Conservation (phyloP, 257 asterid genomes). For the Solanum etuberosum region DNA sequence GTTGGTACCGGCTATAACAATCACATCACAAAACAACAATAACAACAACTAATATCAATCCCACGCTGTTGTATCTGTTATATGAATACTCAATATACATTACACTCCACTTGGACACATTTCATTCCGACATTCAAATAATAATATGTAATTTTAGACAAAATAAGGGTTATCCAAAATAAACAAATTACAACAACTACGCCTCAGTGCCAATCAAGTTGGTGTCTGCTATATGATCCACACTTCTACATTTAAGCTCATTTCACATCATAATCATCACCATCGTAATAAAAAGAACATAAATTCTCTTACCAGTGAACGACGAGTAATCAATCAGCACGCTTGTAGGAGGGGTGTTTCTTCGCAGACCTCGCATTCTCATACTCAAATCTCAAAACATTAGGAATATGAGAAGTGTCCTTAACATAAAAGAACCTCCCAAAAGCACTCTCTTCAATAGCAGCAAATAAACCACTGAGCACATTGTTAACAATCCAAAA, state of each 20-base stretch:
- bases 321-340: slow-evolving; percentile 21
- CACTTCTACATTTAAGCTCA: not conserved
- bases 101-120: not conserved
- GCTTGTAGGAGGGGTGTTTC: slow-evolving; percentile 65
- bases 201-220: not conserved
- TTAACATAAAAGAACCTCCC: slow-evolving; percentile 49
- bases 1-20: not conserved
- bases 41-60: not conserved
- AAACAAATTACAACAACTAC: not conserved
- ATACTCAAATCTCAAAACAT: slow-evolving; percentile 73
- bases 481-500: slow-evolving; percentile 69
- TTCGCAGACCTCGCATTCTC: slow-evolving; percentile 74
- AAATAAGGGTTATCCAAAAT: not conserved
- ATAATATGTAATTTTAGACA: not conserved
- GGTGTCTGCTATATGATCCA: not conserved
- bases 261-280: not conserved
- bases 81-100: not conserved
- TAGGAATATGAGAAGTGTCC: slow-evolving; percentile 80
- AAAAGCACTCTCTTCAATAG: slow-evolving; percentile 61
- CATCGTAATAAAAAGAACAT: not conserved
- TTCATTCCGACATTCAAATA: not conserved
- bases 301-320: not conserved
- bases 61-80: not conserved
- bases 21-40: not conserved
- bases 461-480: slow-evolving; percentile 41